These are phyloP conservation scores for Boletellus sp. DNA, from an alignment of 768 basidiomycete species.

Conservation along the genomic window DNA sequence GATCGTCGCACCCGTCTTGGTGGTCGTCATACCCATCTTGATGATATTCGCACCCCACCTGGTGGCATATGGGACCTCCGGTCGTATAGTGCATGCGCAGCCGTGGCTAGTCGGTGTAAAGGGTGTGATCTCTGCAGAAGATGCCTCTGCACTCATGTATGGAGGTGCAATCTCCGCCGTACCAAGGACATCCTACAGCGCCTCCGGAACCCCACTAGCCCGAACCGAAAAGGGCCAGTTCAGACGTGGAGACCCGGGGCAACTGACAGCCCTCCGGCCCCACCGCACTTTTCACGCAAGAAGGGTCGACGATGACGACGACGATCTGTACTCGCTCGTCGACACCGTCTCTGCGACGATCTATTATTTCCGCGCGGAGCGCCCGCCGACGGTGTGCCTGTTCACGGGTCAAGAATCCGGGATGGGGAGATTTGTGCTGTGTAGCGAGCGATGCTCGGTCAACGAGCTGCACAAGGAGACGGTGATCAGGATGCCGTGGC, in stretches of 20 bases:
- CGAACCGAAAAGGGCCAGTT: conserved; percentile 4
- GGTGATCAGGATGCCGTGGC: conserved; percentile 23
- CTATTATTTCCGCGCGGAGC: conserved; percentile 23
- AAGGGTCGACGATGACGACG: neutral
- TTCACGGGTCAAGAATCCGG: conserved; percentile 19
- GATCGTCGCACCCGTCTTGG: conserved; percentile 2
- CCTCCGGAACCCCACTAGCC: conserved; percentile 17
- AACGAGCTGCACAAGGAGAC: conserved; percentile 25
- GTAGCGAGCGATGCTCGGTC: conserved; percentile 17
- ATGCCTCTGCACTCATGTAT: conserved; percentile 15
- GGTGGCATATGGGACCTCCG: conserved; percentile 16
- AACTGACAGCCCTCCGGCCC: conserved; percentile 1
- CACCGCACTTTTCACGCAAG: neutral
- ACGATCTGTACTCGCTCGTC: conserved; percentile 21
- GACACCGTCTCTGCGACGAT: conserved; percentile 21
- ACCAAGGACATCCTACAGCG: conserved; percentile 15
- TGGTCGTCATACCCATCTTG: conserved; percentile 16
- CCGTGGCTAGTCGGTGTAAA: conserved; percentile 25
- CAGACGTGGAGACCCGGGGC: conserved; percentile 15
- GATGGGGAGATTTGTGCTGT: conserved; percentile 22
- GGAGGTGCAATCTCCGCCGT: conserved; percentile 7
- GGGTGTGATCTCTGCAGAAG: conserved; percentile 22
- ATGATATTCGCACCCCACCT: conserved; percentile 10
- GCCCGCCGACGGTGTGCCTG: conserved; percentile 24
- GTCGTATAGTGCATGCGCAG: conserved; percentile 12